Evolutionary conservation across 352 stramenopile species (phyloP), one percentile per base, ranked within the genome.

Genomic region (Globisporangium canariense): DNA sequence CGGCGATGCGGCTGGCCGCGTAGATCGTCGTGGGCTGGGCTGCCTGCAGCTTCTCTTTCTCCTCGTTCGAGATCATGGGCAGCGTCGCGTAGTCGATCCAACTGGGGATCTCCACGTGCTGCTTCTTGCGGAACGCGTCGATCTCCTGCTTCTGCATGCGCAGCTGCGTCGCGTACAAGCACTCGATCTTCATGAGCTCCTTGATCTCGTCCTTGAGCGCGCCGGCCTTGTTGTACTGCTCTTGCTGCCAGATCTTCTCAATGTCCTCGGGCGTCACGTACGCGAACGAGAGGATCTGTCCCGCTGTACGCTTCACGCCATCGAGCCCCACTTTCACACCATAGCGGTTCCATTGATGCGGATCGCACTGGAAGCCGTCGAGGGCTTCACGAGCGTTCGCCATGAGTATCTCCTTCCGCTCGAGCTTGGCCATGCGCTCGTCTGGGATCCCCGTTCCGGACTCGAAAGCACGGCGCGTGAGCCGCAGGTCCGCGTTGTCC

Each of bases 401-500:
- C 71, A 96, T 89, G 0, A 90, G 76, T 28, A 79, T 78, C 65
- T 98, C 92, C 60, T 96, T 93, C 36, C 85, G 78, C 54, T 85
- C 78, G 0, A 99, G 91, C 18, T 90, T 70, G 40, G 76, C 87
- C 79, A 94, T 88, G 14, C 91, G 78, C 18, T 84, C 69, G 22
- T 74, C 70, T 16, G 79, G 70, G 22, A 98, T 83, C 16, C 94
- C 77, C 2, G 83, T 86, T n/a, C 74, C 74, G 28, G 78, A 67
- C 18, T 98, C 86, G 34, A 93, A 91, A 22, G 96, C 97, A 64
- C 93, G 96, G 6, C 87, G 81, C 56, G 97, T 99, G 43, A 99
- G 78, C 55, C 97, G 87, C 60, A 99, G 68, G 76, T 99, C 97
- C 9, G 97, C 96, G 76, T 99, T 99, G 71, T 99, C 97, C 38